Conservation (phyloP, 306 rosid species). For the Lagenaria siceraria region DNA sequence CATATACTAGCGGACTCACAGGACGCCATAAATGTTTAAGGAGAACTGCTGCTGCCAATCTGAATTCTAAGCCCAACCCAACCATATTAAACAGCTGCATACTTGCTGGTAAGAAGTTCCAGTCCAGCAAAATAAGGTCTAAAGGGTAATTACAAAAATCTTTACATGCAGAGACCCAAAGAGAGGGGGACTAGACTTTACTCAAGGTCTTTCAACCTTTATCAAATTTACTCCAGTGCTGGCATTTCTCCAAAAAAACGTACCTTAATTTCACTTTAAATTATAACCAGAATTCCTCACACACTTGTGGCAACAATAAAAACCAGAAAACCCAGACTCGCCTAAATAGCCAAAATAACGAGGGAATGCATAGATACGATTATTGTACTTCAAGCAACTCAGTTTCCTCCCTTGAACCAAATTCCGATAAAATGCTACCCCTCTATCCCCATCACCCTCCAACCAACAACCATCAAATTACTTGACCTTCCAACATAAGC, state of each 20-base stretch:
- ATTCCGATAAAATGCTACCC: not conserved
- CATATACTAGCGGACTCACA: not conserved
- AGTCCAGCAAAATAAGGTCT: too few relatives aligned
- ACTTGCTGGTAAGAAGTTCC: too few relatives aligned
- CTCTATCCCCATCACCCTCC: not conserved
- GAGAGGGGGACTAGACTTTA: too few relatives aligned
- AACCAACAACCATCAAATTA: not conserved
- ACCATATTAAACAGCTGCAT: not conserved
- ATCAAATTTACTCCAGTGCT: too few relatives aligned
- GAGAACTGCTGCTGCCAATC: not conserved
- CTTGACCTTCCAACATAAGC: not conserved
- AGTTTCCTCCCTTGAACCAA: not conserved
- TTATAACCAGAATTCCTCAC: not conserved
- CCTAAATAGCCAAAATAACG: not conserved
- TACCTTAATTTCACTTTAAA: not conserved
- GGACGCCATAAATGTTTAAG: not conserved
- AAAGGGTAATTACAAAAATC: too few relatives aligned
- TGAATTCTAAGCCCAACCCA: not conserved
- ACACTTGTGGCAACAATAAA: not conserved
- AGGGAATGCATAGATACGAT: not conserved
- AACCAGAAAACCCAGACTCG: not conserved
- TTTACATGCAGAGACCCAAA: too few relatives aligned
- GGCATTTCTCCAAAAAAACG: not conserved
- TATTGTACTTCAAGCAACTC: not conserved
- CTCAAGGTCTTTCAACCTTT: too few relatives aligned